Base-by-base conservation (phyloP, 805 yeast genomes). In the Phaffomyces antillensis region DNA sequence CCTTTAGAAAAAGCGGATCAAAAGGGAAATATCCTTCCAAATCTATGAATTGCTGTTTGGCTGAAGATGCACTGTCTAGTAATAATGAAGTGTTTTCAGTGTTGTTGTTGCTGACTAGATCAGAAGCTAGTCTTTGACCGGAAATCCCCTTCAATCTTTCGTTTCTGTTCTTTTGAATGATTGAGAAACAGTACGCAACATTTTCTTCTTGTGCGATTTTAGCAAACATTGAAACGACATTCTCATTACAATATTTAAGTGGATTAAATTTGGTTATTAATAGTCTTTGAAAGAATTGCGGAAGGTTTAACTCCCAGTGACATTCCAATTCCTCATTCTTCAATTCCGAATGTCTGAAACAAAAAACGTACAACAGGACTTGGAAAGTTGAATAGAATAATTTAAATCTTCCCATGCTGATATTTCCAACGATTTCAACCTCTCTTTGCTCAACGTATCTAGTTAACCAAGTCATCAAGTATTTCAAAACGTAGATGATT, bases 21-120 rank as follows among this genome's bases (percentile, higher is more conserved):
- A 86, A 91, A 12, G 99, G 99, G 65, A 91, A 91, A 61, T 88
- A 91, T n/a, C 93, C 89, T 61, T 90, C 96, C 42, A 91, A 70
- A 56, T 88, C 95, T 52, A 86, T 74, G 58, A 86, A 88, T 58
- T 89, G 96, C 59, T 86, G 90, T 56, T 81, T 81, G 44, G 79
- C 77, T 2, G 30, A 58, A 49, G 26, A 56, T 67, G 60, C 38
- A 30, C 30, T 18, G 23, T 17, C 35, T 15, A 37, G 23, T 10
- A 30, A 57, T 58, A 40, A 44, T 38, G 45, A 45, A 26, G 45
- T 48, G 15, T 43, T 43, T n/a, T 53, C 54, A 5, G 58, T 51
- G 37, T 60, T 57, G 13, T 28, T 31, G n/a, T 33, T 33, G 31
- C 31, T 33, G 65, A 62, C 15, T 66, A 68, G 40, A 55, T 48